Evolutionary conservation across 345 rosid species (phyloP).

Genomic region (Jatropha curcas): DNA sequence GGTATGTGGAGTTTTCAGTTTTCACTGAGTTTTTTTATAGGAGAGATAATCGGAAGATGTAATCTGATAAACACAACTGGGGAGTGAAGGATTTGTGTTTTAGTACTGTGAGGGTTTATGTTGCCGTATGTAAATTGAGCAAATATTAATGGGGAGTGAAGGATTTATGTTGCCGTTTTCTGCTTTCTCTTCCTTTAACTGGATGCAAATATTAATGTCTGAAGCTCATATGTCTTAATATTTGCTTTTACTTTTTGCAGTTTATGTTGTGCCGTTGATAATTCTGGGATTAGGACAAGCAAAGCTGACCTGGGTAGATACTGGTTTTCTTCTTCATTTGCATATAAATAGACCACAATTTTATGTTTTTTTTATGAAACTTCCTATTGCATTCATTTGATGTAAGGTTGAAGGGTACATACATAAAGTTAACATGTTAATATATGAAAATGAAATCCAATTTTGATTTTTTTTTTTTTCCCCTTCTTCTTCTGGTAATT

Average conservation of each 20-base stretch:
- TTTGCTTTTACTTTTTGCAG: background rate
- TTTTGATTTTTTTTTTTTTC: background rate
- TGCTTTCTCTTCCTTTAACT: conserved; percentile 9
- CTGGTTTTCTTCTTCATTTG: background rate
- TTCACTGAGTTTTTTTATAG: conserved; percentile 18
- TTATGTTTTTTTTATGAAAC: background rate
- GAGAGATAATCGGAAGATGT: conserved; percentile 1
- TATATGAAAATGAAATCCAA: background rate
- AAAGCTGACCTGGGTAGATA: background rate
- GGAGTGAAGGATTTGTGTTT: conserved; percentile 14
- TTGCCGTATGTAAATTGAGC: conserved; percentile 19
- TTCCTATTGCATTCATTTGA: too few species aligned
- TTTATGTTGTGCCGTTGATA: too few species aligned
- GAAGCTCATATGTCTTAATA: background rate
- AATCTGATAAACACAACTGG: background rate
- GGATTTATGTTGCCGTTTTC: conserved; percentile 8
- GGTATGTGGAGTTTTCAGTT: too few species aligned
- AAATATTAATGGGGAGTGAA: too few species aligned
- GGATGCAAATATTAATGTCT: conserved; percentile 14
- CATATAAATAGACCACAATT: background rate
- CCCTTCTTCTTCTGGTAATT: too few species aligned
- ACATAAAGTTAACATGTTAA: background rate
- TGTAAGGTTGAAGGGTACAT: background rate
- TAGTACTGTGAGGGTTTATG: conserved; percentile 14
- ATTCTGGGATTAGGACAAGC: background rate